A percentile compares a stretch with the other conserved stretches of the same genome.
Conservation (phyloP, 306 rosid species). For the cucumber (Cucumis sativus) region Cucumber_9930_V3 NC_026656.2:3879001-3879500, state of each 20-base stretch:
- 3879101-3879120: too few relatives aligned
- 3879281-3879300: not conserved
- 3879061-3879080: too few relatives aligned
- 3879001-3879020: too few relatives aligned
- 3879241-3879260: not conserved
- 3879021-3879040: not conserved
- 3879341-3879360: slow-evolving; percentile 1
- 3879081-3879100: not conserved
- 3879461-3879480: not conserved
- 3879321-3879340: slow-evolving; percentile 31
- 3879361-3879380: slow-evolving; percentile 36
- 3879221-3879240: not conserved
- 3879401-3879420: not conserved
- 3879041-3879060: not conserved
- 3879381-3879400: too few relatives aligned
- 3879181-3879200: not conserved
- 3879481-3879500: not conserved
- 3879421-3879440: not conserved
- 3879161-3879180: not conserved
- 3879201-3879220: not conserved
- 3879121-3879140: too few relatives aligned
- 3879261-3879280: not conserved
- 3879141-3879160: not conserved
- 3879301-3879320: slow-evolving; percentile 31
- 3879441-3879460: slow-evolving; percentile 3